These are phyloP conservation scores for Globisporangium perplexum DNA, from an alignment of 352 stramenopile genomes.

Conservation along the genomic window DNA sequence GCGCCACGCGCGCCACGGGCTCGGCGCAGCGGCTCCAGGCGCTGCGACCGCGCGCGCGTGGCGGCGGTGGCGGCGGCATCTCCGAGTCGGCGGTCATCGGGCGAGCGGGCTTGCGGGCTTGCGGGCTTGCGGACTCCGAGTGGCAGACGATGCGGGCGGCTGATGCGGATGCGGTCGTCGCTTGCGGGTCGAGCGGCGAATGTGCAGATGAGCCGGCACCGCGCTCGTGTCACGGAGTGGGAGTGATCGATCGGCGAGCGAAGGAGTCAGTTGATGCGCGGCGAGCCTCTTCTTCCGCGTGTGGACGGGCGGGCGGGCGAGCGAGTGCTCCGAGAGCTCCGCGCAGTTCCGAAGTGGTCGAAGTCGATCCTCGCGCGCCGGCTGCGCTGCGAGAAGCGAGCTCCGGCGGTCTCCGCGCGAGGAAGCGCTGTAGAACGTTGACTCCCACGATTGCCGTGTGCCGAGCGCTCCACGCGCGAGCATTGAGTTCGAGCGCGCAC, in stretches of 20 bases:
- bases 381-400: background rate
- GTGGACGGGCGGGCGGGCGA: background rate
- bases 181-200: background rate
- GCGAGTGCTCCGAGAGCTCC: background rate
- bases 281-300: background rate
- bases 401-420: no score
- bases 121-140: no score
- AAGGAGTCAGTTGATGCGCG: background rate
- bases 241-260: background rate
- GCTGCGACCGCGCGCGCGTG: slow-evolving; percentile 38
- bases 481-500: no score
- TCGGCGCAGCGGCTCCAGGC: slow-evolving; percentile 80
- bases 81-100: slow-evolving; percentile 38
- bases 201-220: background rate
- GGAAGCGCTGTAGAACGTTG: background rate
- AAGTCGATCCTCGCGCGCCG: no score
- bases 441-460: background rate
- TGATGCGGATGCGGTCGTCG: no score
- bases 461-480: background rate
- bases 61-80: slow-evolving; percentile 31
- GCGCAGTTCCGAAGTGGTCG: no score
- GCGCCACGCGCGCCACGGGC: slow-evolving; percentile 64
- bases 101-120: background rate
- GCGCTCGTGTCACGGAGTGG: background rate
- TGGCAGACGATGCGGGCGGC: background rate